Conservation (phyloP, 2,329 filamentous ascomycete genomes). For the Aspergillus tamarii region DNA sequence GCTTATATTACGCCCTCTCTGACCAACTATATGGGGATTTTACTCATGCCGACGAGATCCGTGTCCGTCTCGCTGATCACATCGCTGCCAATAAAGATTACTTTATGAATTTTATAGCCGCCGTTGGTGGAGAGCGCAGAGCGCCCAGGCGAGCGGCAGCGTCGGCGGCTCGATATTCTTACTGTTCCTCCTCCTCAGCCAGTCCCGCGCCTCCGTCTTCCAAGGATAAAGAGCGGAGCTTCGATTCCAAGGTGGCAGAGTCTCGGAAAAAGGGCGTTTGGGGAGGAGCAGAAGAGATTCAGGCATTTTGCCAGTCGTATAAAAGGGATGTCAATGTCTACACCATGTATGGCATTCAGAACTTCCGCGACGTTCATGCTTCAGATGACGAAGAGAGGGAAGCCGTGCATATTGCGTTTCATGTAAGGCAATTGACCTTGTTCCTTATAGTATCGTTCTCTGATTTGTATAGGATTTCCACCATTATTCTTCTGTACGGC, state of each 20-base stretch:
- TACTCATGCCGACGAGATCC: constrained; percentile 61
- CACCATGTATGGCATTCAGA: constrained; percentile 42
- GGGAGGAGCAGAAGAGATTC: constrained; percentile 69
- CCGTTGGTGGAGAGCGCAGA: constrained; percentile 60
- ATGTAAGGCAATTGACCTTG: constrained; percentile 51
- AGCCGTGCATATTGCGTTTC: constrained; percentile 63
- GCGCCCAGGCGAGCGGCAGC: constrained; percentile 57
- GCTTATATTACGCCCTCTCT: constrained; percentile 69
- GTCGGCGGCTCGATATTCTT: constrained; percentile 51
- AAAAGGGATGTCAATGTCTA: constrained; percentile 67
- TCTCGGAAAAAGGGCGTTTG: constrained; percentile 66
- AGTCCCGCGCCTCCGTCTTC: constrained; percentile 48
- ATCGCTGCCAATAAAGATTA: constrained; percentile 64
- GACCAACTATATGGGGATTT: constrained; percentile 68
- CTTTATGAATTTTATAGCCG: constrained; percentile 66
- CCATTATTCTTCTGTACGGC: constrained; percentile 69
- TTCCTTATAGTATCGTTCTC: not conserved
- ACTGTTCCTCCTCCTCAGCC: constrained; percentile 50
- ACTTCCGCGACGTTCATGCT: constrained; percentile 51
- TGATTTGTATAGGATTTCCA: constrained; percentile 57
- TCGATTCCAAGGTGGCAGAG: constrained; percentile 60
- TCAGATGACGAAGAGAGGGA: constrained; percentile 37
- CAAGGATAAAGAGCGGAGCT: constrained; percentile 60
- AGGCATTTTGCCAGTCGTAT: constrained; percentile 66
- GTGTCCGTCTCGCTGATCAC: constrained; percentile 61